A percentile compares a stretch with the other conserved stretches of the same genome.
phyloP scores from a whole-genome alignment of 768 basidiomycete genomes.

The Kwoniella dendrophila region DNA sequence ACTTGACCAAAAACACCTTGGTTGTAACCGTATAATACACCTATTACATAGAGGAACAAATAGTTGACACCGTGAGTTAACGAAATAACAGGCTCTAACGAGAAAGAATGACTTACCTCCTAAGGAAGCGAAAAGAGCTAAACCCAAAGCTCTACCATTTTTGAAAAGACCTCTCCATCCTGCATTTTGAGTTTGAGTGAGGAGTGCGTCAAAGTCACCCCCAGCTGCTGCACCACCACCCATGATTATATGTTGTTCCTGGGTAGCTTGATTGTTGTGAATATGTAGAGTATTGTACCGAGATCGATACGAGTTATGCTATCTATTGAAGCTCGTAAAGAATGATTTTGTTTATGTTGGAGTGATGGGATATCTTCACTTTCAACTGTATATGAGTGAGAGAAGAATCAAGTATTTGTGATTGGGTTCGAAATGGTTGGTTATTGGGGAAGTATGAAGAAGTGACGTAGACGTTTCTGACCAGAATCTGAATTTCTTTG shows the following conservation, averaged over 20 bases:
- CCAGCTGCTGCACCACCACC: conserved; percentile 42
- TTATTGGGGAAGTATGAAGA: not conserved
- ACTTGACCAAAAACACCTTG: conserved; percentile 81
- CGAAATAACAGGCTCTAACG: not conserved
- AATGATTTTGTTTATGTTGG: no score
- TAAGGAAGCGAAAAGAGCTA: conserved; percentile 75
- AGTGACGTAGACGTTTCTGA: conserved; percentile 2
- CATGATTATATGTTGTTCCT: conserved; percentile 44
- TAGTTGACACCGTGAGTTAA: not conserved
- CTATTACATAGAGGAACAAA: not conserved
- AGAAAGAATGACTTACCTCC: conserved; percentile 58
- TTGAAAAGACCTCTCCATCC: conserved; percentile 63
- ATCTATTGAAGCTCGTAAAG: no score
- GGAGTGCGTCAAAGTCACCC: conserved; percentile 47
- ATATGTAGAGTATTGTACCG: not conserved
- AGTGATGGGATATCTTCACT: no score
- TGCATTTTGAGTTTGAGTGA: conserved; percentile 60
- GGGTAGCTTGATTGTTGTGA: not conserved
- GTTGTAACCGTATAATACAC: conserved; percentile 64
- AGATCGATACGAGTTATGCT: not conserved
- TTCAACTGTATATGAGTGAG: not conserved
- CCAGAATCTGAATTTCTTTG: not conserved
- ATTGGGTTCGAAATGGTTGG: not conserved
- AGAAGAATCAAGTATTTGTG: not conserved
- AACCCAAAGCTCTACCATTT: conserved; percentile 68